phyloP scores from a whole-genome alignment of 176 grass and related monocot genomes.

The Avena insularis region DNA sequence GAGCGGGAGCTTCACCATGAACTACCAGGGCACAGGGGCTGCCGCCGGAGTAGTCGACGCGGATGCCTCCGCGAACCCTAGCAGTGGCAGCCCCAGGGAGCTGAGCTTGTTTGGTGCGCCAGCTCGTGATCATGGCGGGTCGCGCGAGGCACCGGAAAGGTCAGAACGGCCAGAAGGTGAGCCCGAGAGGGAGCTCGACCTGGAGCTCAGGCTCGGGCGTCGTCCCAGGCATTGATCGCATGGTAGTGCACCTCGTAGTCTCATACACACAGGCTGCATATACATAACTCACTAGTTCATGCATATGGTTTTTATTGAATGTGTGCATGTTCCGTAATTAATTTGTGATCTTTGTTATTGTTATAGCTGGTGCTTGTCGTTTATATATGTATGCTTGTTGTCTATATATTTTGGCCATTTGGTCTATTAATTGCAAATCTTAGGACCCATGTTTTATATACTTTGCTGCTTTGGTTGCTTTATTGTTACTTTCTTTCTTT shows the following conservation, averaged over 20 bases:
- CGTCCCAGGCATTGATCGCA: conserved; percentile 52
- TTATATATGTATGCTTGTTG: conserved; percentile 21
- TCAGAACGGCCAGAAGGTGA: conserved; percentile 33
- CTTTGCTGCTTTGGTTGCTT: not conserved
- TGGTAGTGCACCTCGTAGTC: conserved; percentile 32
- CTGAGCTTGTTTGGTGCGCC: conserved; percentile 47
- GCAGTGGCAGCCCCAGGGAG: conserved; percentile 39
- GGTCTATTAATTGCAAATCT: not conserved
- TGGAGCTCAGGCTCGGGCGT: conserved; percentile 71
- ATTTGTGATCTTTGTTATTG: conserved; percentile 16
- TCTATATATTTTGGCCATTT: not conserved
- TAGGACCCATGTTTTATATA: not conserved
- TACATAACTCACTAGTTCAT: conserved; percentile 24
- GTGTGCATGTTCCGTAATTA: conserved; percentile 34
- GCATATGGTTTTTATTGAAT: conserved; percentile 45
- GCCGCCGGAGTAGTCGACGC: not conserved
- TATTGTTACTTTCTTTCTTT: not conserved
- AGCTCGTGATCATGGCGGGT: conserved; percentile 1
- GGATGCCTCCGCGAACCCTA: conserved; percentile 30
- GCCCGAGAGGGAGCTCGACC: conserved; percentile 58
- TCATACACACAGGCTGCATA: conserved; percentile 13
- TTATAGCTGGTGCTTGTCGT: not conserved
- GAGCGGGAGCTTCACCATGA: conserved; percentile 39
- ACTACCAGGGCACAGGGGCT: not conserved
- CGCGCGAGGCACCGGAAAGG: not conserved